phyloP scores from a whole-genome alignment of 805 yeast species.

The Wickerhamiella spandovensis region DNA sequence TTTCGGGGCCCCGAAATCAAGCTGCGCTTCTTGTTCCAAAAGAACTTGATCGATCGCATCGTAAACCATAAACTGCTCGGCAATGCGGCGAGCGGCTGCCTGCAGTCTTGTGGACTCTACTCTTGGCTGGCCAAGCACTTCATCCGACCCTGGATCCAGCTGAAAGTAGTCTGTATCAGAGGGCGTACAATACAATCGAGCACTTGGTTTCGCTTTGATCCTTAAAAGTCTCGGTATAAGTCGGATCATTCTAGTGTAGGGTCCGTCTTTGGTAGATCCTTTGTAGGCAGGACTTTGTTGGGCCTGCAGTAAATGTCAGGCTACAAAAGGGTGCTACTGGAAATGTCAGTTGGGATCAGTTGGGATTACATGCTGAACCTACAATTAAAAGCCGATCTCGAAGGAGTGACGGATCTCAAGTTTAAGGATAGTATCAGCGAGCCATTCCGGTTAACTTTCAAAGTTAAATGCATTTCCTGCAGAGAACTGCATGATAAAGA shows the following conservation, averaged over 20 bases:
- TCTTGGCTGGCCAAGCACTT: slow-evolving; percentile 18
- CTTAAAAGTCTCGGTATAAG: too few relatives aligned
- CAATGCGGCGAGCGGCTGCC: slow-evolving; percentile 22
- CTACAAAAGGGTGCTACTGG: too few relatives aligned
- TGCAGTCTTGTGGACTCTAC: slow-evolving; percentile 20
- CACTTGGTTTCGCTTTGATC: not conserved
- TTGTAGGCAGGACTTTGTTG: too few relatives aligned
- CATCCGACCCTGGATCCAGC: slow-evolving; percentile 8
- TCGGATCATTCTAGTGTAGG: too few relatives aligned
- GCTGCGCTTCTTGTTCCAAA: slow-evolving; percentile 14
- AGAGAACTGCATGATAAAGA: slow-evolving; percentile 63
- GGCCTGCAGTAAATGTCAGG: too few relatives aligned
- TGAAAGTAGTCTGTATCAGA: slow-evolving; percentile 8
- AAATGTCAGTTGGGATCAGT: too few relatives aligned
- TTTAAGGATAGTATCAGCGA: slow-evolving; percentile 45
- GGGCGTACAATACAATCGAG: not conserved
- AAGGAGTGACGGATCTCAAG: slow-evolving; percentile 40
- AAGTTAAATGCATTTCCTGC: slow-evolving; percentile 63
- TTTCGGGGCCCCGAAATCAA: slow-evolving; percentile 1
- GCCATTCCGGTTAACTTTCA: slow-evolving; percentile 68
- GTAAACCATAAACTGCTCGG: slow-evolving; percentile 21
- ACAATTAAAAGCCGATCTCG: slow-evolving; percentile 32
- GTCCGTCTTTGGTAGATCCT: too few relatives aligned
- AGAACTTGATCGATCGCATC: slow-evolving; percentile 19
- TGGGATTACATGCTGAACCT: slow-evolving; percentile 22